A percentile compares a stretch with the other conserved stretches of the same genome.
These are phyloP conservation scores for Phialemoniopsis sp. DNA, from an alignment of 2,329 filamentous ascomycete species.

Conservation along the genomic window DNA sequence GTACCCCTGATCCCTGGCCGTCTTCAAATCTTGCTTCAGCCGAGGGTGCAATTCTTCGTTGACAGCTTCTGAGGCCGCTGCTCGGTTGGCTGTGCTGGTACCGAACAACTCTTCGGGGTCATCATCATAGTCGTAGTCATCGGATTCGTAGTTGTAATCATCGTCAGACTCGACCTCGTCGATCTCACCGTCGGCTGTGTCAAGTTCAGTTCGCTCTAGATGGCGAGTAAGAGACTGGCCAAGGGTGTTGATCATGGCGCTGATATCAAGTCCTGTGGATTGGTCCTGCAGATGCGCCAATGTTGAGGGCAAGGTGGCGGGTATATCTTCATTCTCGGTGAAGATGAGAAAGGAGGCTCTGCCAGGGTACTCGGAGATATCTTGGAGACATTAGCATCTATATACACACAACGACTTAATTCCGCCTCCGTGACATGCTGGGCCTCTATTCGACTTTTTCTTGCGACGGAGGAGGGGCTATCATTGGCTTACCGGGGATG, in stretches of 20 bases:
- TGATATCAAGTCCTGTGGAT: conserved; percentile 31
- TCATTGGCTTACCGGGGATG: conserved; percentile 21
- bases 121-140: conserved; percentile 17
- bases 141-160: conserved; percentile 13
- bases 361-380: conserved; percentile 31
- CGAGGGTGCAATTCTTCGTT: conserved; percentile 18
- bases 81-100: background rate
- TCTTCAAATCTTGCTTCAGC: conserved; percentile 58
- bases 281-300: conserved; percentile 41
- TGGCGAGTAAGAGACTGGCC: conserved; percentile 8
- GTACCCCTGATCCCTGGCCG: conserved; percentile 62
- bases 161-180: conserved; percentile 9
- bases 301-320: conserved; percentile 19
- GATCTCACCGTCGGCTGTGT: conserved; percentile 17
- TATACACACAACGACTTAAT: too few species aligned
- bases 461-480: too few species aligned
- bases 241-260: conserved; percentile 13
- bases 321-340: conserved; percentile 29
- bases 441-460: too few species aligned
- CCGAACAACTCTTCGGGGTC: conserved; percentile 20
- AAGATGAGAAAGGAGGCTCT: conserved; percentile 36
- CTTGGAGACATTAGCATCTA: conserved; percentile 4
- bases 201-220: conserved; percentile 17
- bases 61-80: background rate
- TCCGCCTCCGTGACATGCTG: too few species aligned